Evolutionary conservation across 1,139 yeast genomes (phyloP).

Genomic region (Taphrina wiesneri): DNA sequence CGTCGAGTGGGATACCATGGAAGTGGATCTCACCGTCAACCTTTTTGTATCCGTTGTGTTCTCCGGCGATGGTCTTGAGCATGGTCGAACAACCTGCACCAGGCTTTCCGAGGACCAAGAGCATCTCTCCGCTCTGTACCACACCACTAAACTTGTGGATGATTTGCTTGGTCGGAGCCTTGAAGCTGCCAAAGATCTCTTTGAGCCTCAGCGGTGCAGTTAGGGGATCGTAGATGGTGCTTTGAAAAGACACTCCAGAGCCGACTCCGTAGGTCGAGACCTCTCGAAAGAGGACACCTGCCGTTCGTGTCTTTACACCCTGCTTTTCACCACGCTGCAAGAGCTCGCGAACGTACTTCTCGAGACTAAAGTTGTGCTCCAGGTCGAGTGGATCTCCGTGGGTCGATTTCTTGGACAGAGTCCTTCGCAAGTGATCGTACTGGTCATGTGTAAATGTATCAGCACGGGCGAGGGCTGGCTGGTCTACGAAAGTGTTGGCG

Average conservation of each 20-base stretch:
- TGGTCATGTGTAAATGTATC: constrained; percentile 18
- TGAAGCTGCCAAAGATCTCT: constrained; percentile 43
- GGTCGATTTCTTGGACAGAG: constrained; percentile 21
- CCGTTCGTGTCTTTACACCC: constrained; percentile 38
- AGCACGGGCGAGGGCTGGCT: constrained; percentile 16
- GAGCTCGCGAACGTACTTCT: constrained; percentile 39
- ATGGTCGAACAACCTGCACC: constrained; percentile 58
- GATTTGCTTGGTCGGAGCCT: constrained; percentile 61
- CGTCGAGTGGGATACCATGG: constrained; percentile 54
- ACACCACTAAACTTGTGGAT: constrained; percentile 50
- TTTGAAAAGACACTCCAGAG: constrained; percentile 68
- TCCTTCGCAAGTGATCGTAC: constrained; percentile 21
- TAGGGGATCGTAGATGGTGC: constrained; percentile 62
- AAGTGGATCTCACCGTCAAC: constrained; percentile 55
- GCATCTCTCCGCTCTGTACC: constrained; percentile 57
- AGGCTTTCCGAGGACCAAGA: constrained; percentile 52
- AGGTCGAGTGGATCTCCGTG: constrained; percentile 28
- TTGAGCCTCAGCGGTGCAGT: constrained; percentile 53
- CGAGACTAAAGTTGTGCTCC: constrained; percentile 38
- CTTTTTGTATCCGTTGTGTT: constrained; percentile 65
- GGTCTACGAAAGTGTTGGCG: constrained; percentile 3
- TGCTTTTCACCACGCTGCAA: constrained; percentile 34
- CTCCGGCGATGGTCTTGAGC: constrained; percentile 59
- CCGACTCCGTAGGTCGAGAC: constrained; percentile 75
- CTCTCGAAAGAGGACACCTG: constrained; percentile 67